Base-by-base conservation (phyloP, 805 yeast genomes). In the Huiozyma naganishii region DNA sequence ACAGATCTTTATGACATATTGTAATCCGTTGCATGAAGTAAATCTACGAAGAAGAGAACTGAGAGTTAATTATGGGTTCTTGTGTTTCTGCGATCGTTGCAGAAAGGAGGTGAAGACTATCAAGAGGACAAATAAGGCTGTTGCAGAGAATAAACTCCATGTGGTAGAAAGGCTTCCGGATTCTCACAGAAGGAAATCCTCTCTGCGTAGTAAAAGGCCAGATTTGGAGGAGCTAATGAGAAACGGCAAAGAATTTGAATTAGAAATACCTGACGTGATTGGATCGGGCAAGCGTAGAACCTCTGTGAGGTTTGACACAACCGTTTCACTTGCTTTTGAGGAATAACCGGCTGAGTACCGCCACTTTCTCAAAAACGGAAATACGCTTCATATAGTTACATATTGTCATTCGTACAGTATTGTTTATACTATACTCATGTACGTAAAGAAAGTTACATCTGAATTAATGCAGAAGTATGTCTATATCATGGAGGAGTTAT, bases 31-130 rank as follows among this genome's bases (percentile, higher is more conserved):
- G 6, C 79, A 76, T 52, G 74, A 77, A 2, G 74, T 79, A 7
- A 74, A 71, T 39, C 76, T 79, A 45, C 72, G 95, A 49, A 78
- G 76, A 52, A 60, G 82, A 49, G 79, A 75, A 49, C 65, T 86
- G 40, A 64, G 89, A 46, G 76, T 78, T 9, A 80, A 81, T 52
- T 86, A 87, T 85, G 95, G 95, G 4, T 86, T 86, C 59, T 55
- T 72, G 13, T 86, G 95, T 61, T 61, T 58, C 27, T 86, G 95
- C 58, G 52, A 61, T 9, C 73, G 81, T 49, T 86, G 95, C 61
- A 72, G 73, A 52, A 65, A 65, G 6, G 89, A 83, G 48, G 56
- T 69, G 32, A 12, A 38, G 35, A 8, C 5, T 27, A 8, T 13
- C n/a, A 27, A 36, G 13, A 13, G 8, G 12, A 27, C 36, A 8